Percentiles rank a stretch among this genome's conserved stretches.
These are phyloP conservation scores for Torrubiellomyces zombiae DNA, from an alignment of 2,329 filamentous ascomycete genomes.

Conservation along the genomic window DNA sequence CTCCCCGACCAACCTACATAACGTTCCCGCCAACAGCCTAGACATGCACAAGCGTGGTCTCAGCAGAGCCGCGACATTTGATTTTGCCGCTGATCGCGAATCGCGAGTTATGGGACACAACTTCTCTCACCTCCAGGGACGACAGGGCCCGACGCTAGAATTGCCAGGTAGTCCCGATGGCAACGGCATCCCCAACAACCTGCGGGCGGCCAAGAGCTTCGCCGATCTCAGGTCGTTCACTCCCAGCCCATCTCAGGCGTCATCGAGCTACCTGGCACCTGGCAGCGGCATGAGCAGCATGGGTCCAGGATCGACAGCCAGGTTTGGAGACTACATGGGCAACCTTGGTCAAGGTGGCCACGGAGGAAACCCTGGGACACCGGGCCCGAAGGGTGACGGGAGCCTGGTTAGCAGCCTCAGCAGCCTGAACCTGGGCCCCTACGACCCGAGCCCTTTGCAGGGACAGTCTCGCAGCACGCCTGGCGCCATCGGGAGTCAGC, in stretches of 20 bases:
- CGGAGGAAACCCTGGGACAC: constrained; percentile 18
- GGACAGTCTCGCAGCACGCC: constrained; percentile 28
- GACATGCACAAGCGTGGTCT: constrained; percentile 71
- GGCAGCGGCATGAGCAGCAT: constrained; percentile 38
- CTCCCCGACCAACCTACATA: constrained; percentile 38
- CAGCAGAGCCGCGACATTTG: constrained; percentile 90
- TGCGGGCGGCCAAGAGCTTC: constrained; percentile 90
- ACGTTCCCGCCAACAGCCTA: constrained; percentile 43
- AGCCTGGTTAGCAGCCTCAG: constrained; percentile 30
- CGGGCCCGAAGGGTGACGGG: constrained; percentile 20
- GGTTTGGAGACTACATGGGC: constrained; percentile 29
- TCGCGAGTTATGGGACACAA: constrained; percentile 48
- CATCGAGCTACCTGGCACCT: constrained; percentile 54
- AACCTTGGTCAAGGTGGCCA: constrained; percentile 19
- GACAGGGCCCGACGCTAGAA: constrained; percentile 73
- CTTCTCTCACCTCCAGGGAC: constrained; percentile 55
- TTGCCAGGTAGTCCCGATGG: constrained; percentile 64
- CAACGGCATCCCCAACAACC: constrained; percentile 51
- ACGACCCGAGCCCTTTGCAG: constrained; percentile 25
- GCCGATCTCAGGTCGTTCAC: constrained; percentile 91
- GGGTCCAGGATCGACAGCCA: constrained; percentile 17
- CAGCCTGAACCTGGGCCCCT: constrained; percentile 33
- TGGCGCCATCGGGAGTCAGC: constrained; percentile 49
- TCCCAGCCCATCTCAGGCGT: constrained; percentile 73
- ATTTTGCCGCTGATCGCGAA: constrained; percentile 72